Conservation (phyloP, 176 grass and related monocot species). For the Carex parvula region DNA sequence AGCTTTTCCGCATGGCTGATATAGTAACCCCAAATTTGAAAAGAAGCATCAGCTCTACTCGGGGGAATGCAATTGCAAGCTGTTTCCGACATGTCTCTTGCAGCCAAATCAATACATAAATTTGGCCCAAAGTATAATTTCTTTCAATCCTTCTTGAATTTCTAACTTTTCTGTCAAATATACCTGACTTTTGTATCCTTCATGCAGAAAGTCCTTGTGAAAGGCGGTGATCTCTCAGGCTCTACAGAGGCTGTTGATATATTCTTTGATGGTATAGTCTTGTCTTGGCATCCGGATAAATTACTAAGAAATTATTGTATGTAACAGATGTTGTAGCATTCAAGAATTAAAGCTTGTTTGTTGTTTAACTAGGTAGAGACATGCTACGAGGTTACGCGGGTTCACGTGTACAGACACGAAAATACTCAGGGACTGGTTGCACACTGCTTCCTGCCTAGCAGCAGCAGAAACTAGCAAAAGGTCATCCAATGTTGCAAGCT, state of each 20-base stretch:
- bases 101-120: constrained; percentile 84
- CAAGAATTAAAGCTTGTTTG: neutral
- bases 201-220: constrained; percentile 85
- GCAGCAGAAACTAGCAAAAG: constrained; percentile 93
- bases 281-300: neutral
- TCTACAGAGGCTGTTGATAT: constrained; percentile 61
- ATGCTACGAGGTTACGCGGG: constrained; percentile 61
- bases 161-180: neutral
- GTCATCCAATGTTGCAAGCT: constrained; percentile 64
- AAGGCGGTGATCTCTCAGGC: constrained; percentile 75
- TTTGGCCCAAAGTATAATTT: constrained; percentile 79
- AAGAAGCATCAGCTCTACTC: constrained; percentile 87
- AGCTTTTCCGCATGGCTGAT: constrained; percentile 83
- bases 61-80: constrained; percentile 51
- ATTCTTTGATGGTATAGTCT: constrained; percentile 73
- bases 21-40: constrained; percentile 98
- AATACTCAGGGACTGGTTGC: constrained; percentile 98
- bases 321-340: constrained; percentile 3
- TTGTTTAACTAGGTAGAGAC: constrained; percentile 57
- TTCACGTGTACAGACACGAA: constrained; percentile 54
- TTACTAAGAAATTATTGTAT: neutral
- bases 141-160: neutral
- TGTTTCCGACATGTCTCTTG: constrained; percentile 65
- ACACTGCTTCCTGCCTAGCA: constrained; percentile 91
- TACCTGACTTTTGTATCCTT: constrained; percentile 16